Evolutionary conservation across 2,329 filamentous ascomycete genomes (phyloP).

Genomic region (Botrytis deweyae): DNA sequence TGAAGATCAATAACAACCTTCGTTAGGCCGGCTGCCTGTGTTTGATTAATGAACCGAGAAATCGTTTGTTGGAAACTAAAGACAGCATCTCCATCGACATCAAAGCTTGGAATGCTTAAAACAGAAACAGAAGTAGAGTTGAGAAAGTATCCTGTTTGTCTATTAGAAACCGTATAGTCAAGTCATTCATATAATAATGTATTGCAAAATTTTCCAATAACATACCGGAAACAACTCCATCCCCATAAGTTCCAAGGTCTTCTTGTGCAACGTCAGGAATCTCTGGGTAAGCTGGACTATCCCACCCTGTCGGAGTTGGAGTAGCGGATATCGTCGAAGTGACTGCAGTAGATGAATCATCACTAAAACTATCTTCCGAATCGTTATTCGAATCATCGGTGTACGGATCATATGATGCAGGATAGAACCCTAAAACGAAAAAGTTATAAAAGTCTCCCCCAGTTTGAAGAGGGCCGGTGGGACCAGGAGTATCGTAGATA

Average conservation of each 20-base stretch:
- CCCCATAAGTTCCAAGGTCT: conserved; percentile 29
- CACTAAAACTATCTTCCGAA: not conserved
- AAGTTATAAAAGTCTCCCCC: conserved; percentile 36
- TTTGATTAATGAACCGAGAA: conserved; percentile 45
- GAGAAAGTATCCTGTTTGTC: conserved; percentile 31
- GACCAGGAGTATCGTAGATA: conserved; percentile 31
- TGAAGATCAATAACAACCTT: conserved; percentile 64
- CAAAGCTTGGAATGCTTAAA: conserved; percentile 44
- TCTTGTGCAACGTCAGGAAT: conserved; percentile 27
- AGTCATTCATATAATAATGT: not conserved
- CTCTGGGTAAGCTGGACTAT: conserved; percentile 26
- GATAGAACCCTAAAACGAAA: conserved; percentile 33
- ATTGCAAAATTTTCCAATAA: not conserved
- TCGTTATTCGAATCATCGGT: conserved; percentile 12
- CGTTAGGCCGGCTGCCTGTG: conserved; percentile 48
- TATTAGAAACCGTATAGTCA: not conserved
- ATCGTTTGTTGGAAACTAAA: conserved; percentile 39
- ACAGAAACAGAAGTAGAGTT: conserved; percentile 38
- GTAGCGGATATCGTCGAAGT: not conserved
- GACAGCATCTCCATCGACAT: conserved; percentile 34
- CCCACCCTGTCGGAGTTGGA: conserved; percentile 17
- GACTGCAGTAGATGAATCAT: not conserved
- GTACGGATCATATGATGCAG: conserved; percentile 27
- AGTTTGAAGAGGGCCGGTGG: conserved; percentile 35
- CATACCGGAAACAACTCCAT: conserved; percentile 28